Percentiles rank a stretch among this genome's conserved stretches.
phyloP scores from a whole-genome alignment of 1,284 basidiomycete species.

The Tilletia indica region DNA sequence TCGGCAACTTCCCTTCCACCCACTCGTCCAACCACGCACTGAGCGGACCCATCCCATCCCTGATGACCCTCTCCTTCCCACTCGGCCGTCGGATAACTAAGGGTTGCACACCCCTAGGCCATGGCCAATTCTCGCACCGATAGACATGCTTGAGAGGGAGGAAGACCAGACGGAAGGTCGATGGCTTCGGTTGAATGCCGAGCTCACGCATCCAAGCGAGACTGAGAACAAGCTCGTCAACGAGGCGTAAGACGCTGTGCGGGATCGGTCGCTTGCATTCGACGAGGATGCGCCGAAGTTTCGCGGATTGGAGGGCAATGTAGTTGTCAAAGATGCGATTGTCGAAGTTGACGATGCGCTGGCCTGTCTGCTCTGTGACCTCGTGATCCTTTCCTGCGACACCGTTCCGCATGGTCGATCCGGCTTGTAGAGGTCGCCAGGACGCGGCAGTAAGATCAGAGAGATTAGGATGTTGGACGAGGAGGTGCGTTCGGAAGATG shows the following conservation, averaged over 20 bases:
- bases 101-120: neutral
- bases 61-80: neutral
- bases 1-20: neutral
- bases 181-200: neutral
- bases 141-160: neutral
- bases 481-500: neutral
- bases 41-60: slow-evolving; percentile 10
- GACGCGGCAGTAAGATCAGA: neutral
- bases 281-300: too few species aligned
- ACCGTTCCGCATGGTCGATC: too few species aligned
- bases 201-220: neutral
- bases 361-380: neutral
- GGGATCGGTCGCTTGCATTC: neutral
- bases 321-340: neutral
- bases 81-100: neutral
- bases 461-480: neutral
- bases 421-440: neutral
- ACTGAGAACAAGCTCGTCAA: neutral
- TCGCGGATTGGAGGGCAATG: neutral
- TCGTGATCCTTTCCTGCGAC: neutral
- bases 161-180: neutral
- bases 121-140: neutral
- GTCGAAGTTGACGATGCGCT: neutral
- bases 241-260: neutral
- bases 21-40: slow-evolving; percentile 12